phyloP scores from a whole-genome alignment of 495 filamentous ascomycete species.

The Penicillium desertorum region DNA sequence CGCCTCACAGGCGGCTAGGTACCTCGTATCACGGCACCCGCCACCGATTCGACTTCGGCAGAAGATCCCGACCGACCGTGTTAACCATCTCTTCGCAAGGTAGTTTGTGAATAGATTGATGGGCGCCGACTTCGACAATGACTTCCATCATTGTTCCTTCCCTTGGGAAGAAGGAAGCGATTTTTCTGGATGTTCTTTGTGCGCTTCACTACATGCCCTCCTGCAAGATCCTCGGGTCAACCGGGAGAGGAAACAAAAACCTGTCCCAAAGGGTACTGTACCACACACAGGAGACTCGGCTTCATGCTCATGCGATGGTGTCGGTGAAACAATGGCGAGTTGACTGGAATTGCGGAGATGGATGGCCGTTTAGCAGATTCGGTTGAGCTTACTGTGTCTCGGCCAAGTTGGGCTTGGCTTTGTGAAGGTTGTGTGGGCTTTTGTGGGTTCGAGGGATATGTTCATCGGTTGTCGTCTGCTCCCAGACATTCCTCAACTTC shows the following conservation, averaged over 20 bases:
- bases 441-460: conserved; percentile 13
- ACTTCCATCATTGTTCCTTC: conserved; percentile 31
- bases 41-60: conserved; percentile 48
- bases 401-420: conserved; percentile 35
- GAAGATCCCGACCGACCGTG: conserved; percentile 65
- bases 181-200: conserved; percentile 85
- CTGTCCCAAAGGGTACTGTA: conserved; percentile 77
- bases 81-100: conserved; percentile 67
- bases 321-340: conserved; percentile 6
- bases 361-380: conserved; percentile 38
- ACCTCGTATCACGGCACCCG: conserved; percentile 54
- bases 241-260: conserved; percentile 84
- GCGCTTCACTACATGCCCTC: conserved; percentile 62
- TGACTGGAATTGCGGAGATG: conserved; percentile 32
- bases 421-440: conserved; percentile 21
- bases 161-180: conserved; percentile 55
- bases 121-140: conserved; percentile 60
- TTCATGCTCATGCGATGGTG: conserved; percentile 6
- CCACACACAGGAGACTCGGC: conserved; percentile 61
- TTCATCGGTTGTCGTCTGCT: conserved; percentile 21
- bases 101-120: conserved; percentile 56
- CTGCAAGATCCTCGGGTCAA: conserved; percentile 29
- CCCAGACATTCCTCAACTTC: conserved; percentile 23
- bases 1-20: conserved; percentile 36
- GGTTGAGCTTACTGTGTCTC: conserved; percentile 32